Conservation (phyloP, 805 yeast species). For the Phaffomyces antillensis region DNA sequence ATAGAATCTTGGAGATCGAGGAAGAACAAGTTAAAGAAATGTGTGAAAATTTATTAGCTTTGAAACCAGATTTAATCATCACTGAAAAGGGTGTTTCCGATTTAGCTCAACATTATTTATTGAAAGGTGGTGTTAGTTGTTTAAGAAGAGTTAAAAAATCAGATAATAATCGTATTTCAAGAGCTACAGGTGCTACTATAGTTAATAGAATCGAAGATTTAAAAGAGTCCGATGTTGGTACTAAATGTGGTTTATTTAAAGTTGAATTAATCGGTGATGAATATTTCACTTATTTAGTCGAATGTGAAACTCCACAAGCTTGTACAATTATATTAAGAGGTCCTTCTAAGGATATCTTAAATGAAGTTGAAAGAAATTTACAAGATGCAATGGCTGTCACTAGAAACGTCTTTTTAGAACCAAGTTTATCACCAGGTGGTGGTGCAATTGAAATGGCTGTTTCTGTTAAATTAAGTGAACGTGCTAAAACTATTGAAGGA, state of each 20-base stretch:
- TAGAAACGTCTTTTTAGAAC: constrained; percentile 90
- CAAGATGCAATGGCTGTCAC: constrained; percentile 99
- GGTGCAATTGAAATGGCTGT: constrained; percentile 99
- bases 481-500: constrained; percentile 89
- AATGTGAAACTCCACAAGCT: constrained; percentile 83
- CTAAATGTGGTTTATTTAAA: constrained; percentile 82
- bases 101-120: constrained; percentile 91
- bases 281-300: constrained; percentile 78
- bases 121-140: constrained; percentile 89
- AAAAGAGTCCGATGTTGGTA: constrained; percentile 85
- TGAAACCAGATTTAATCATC: constrained; percentile 89
- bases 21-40: constrained; percentile 90
- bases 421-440: constrained; percentile 95
- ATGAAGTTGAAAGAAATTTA: constrained; percentile 92
- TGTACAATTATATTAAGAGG: constrained; percentile 93
- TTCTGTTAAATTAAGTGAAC: constrained; percentile 77
- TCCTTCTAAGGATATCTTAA: constrained; percentile 92
- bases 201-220: constrained; percentile 94
- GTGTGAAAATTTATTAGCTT: constrained; percentile 77
- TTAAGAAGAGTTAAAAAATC: constrained; percentile 92
- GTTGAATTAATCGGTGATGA: constrained; percentile 97
- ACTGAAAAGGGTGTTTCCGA: constrained; percentile 99
- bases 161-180: constrained; percentile 92
- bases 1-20: constrained; percentile 88
- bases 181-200: constrained; percentile 96